Base-by-base conservation (phyloP, 2,329 filamentous ascomycete genomes). In the Gnomoniopsis sp. region DNA sequence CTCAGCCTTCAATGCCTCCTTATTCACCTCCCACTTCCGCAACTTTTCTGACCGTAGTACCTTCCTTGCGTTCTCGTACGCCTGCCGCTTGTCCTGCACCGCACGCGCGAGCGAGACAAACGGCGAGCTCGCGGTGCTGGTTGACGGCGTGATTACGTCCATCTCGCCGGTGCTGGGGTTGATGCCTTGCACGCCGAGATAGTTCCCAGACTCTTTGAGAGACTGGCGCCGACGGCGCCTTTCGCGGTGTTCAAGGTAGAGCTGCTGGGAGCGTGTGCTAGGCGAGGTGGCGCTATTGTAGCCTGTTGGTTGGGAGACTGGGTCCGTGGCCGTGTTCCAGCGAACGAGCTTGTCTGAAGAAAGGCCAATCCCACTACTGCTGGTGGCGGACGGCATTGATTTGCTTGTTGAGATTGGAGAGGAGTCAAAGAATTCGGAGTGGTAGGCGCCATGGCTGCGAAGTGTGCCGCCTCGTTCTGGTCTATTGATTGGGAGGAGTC, bases 101-200 rank as follows among this genome's bases (percentile, higher is more conserved):
- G 68, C 69, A 15, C 68, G 65, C 10, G 67, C 65, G n/a, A 77
- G 66, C 1, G 65, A 61, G 3, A 65, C 64, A 17, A 78, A 66
- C 36, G 55, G 55, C 3, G 52, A 57, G 4, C 60, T 55, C 3
- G 61, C 46, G 10, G 21, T 54, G 53, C 15, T 61, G 60, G 21
- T 60, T 55, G 44, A 59, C 6, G 38, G 64, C 6, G 54, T 61
- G 41, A 83, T 70, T 15, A 79, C 68, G 58, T 84, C 78, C 51
- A 79, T 76, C 61, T 78, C 72, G 6, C 84, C 81, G 0, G 84
- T 85, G 46, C 75, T 71, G 0, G 83, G 83, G 64, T 86, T 85
- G 55, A 81, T 73, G 3, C 83, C 83, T 59, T 84, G 81, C 1
- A 85, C 79, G 2, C 82, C 83, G 0, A 86, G 75, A 65, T 78